A percentile compares a stretch with the other conserved stretches of the same genome.
Conservation (phyloP, 495 filamentous ascomycete genomes). For the Bryoglossum gracile region DNA sequence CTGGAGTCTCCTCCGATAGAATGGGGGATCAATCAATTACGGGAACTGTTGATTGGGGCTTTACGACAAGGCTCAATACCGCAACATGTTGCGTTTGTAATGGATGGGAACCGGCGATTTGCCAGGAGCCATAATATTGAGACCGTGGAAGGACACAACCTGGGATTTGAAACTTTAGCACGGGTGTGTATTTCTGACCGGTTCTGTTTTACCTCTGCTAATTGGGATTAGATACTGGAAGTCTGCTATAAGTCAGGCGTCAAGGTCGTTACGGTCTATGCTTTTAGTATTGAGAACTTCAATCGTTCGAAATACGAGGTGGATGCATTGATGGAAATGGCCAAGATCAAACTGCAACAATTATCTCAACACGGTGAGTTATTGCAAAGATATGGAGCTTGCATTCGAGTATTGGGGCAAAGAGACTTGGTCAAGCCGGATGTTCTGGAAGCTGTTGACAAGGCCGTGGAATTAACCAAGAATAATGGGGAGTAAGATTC, state of each 20-base stretch:
- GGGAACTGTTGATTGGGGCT: slow-evolving; percentile 78
- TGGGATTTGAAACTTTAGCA: slow-evolving; percentile 92
- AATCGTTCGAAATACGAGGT: slow-evolving; percentile 98
- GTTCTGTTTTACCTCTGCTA: not conserved
- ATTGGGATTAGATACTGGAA: slow-evolving; percentile 65
- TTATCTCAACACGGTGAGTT: slow-evolving; percentile 89
- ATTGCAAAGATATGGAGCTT: slow-evolving; percentile 85
- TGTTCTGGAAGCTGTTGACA: slow-evolving; percentile 79
- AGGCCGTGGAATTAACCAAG: slow-evolving; percentile 72
- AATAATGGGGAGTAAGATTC: slow-evolving; percentile 62
- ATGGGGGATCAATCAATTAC: slow-evolving; percentile 64
- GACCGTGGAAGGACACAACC: slow-evolving; percentile 92
- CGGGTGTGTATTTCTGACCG: slow-evolving; percentile 37
- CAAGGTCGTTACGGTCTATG: slow-evolving; percentile 93
- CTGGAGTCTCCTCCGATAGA: slow-evolving; percentile 82
- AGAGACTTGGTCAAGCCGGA: slow-evolving; percentile 73
- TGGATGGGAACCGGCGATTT: slow-evolving; percentile 95
- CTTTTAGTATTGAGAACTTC: slow-evolving; percentile 98
- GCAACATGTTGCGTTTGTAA: slow-evolving; percentile 92
- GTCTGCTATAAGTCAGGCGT: slow-evolving; percentile 96
- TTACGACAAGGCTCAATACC: slow-evolving; percentile 86
- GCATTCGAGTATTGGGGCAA: slow-evolving; percentile 76
- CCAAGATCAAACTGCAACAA: slow-evolving; percentile 86
- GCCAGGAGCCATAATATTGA: slow-evolving; percentile 86
- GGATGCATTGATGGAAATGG: slow-evolving; percentile 95